Percentiles rank a stretch among this genome's conserved stretches.
Conservation (phyloP, 2,329 filamentous ascomycete species). For the Neonectria punicea region DNA sequence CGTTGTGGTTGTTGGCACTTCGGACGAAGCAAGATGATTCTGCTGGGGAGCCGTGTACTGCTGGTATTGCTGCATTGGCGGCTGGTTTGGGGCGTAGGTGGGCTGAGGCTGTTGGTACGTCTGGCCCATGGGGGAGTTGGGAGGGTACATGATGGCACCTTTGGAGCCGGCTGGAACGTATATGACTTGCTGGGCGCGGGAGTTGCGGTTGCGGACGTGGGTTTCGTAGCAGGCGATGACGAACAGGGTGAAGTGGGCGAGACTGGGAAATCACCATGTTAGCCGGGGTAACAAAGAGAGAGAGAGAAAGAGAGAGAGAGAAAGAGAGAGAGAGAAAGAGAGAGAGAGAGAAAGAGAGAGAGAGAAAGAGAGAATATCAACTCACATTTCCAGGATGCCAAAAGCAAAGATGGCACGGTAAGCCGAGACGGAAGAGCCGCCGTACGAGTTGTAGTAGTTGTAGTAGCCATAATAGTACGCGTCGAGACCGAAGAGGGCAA, state of each 20-base stretch:
- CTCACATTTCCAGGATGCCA: constrained; percentile 19
- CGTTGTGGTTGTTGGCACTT: neutral
- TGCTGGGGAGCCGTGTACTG: neutral
- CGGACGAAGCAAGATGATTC: neutral
- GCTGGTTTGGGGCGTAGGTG: neutral
- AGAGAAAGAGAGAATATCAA: neutral
- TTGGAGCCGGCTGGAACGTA: constrained; percentile 21
- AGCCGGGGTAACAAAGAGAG: neutral
- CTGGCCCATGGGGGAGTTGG: constrained; percentile 12
- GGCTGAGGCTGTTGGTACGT: constrained; percentile 10
- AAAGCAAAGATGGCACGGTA: constrained; percentile 12
- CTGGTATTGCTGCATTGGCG: constrained; percentile 1
- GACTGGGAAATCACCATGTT: constrained; percentile 10
- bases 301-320: neutral
- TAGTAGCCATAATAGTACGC: constrained; percentile 3
- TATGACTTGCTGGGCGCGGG: constrained; percentile 14
- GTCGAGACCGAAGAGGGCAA: neutral
- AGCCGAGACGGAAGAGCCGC: neutral
- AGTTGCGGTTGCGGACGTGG: constrained; percentile 27
- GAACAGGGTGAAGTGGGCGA: constrained; percentile 35
- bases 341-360: neutral
- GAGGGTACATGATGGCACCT: neutral
- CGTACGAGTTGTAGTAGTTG: neutral
- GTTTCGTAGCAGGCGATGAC: constrained; percentile 39
- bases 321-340: neutral